A percentile compares a stretch with the other conserved stretches of the same genome.
These are phyloP conservation scores for Parafenestella ontariensis DNA, from an alignment of 2,329 filamentous ascomycete species.

Conservation along the genomic window DNA sequence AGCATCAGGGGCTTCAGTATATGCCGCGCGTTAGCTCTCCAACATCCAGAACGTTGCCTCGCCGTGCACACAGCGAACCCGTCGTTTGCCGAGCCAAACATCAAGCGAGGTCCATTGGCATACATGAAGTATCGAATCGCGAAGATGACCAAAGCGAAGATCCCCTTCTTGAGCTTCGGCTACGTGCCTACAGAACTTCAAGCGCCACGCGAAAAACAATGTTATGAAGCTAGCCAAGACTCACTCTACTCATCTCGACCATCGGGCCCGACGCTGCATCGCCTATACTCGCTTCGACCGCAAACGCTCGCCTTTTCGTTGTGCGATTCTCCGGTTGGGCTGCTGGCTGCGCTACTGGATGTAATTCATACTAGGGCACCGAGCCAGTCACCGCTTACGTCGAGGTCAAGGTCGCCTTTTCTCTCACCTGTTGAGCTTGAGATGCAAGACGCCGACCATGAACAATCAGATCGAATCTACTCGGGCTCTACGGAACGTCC, in stretches of 20 bases:
- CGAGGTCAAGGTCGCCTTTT: slow-evolving; percentile 38
- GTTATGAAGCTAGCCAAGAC: not conserved
- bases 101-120: slow-evolving; percentile 53
- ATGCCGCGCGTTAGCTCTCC: slow-evolving; percentile 56
- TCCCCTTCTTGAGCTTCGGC: slow-evolving; percentile 61
- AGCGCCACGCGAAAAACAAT: not conserved
- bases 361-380: slow-evolving; percentile 34
- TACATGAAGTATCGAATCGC: slow-evolving; percentile 66
- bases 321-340: slow-evolving; percentile 48
- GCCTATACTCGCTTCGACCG: slow-evolving; percentile 40
- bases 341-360: slow-evolving; percentile 45
- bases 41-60: slow-evolving; percentile 60
- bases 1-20: slow-evolving; percentile 52
- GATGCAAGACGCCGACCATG: slow-evolving; percentile 25
- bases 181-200: slow-evolving; percentile 62
- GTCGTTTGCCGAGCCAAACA: slow-evolving; percentile 58
- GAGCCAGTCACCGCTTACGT: slow-evolving; percentile 15
- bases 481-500: not conserved
- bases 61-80: slow-evolving; percentile 69
- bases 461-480: slow-evolving; percentile 9
- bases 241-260: slow-evolving; percentile 3
- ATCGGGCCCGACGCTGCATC: slow-evolving; percentile 27
- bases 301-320: slow-evolving; percentile 48
- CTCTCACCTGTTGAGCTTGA: slow-evolving; percentile 40
- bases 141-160: slow-evolving; percentile 43